These are phyloP conservation scores for Graphium sp. DNA, from an alignment of 2,329 filamentous ascomycete species.

Conservation along the genomic window DNA sequence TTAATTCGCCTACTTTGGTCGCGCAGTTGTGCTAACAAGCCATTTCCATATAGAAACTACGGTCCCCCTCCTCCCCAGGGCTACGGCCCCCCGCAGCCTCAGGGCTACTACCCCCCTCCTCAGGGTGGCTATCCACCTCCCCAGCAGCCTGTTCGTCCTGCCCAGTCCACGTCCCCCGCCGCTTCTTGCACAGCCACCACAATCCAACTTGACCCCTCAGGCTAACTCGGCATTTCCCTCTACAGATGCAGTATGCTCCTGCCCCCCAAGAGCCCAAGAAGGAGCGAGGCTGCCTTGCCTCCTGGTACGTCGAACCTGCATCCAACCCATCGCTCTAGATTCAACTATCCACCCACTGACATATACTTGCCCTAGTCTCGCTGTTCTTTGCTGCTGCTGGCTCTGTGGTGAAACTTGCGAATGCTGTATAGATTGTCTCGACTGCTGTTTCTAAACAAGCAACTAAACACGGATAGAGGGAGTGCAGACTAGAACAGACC, in stretches of 20 bases:
- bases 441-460: slow-evolving; percentile 20
- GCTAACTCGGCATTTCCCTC: slow-evolving; percentile 3
- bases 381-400: slow-evolving; percentile 25
- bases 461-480: too few species aligned
- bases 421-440: slow-evolving; percentile 22
- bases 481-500: too few species aligned
- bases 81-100: slow-evolving; percentile 9
- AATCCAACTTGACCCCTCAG: neutral
- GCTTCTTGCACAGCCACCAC: neutral
- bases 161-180: neutral
- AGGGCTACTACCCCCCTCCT: slow-evolving; percentile 9
- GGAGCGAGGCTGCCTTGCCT: slow-evolving; percentile 22
- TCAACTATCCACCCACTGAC: neutral
- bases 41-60: too few species aligned
- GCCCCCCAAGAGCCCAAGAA: slow-evolving; percentile 18
- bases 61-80: slow-evolving; percentile 8
- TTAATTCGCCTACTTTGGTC: too few species aligned
- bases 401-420: slow-evolving; percentile 24
- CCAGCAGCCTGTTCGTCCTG: slow-evolving; percentile 9
- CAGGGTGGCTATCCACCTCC: slow-evolving; percentile 11
- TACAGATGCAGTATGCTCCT: slow-evolving; percentile 16
- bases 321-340: neutral
- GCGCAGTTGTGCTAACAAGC: too few species aligned
- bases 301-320: slow-evolving; percentile 13
- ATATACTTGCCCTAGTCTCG: slow-evolving; percentile 12